A percentile compares a stretch with the other conserved stretches of the same genome.
Conservation (phyloP, 2,329 filamentous ascomycete species). For the Xylariaceae sp. region DNA sequence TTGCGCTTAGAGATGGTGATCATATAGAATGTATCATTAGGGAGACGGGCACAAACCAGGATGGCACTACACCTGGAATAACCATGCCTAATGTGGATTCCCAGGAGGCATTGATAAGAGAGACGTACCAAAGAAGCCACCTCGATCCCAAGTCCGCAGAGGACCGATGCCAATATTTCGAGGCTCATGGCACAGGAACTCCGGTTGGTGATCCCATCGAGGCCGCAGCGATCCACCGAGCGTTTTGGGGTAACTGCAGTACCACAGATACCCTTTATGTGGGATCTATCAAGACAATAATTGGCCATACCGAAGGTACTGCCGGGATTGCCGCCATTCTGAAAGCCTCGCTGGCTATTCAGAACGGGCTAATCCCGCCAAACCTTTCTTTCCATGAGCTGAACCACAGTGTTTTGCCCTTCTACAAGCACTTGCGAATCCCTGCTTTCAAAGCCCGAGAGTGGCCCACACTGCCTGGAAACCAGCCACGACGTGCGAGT, state of each 20-base stretch:
- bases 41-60: conserved; percentile 16
- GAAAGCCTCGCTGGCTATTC: conserved; percentile 19
- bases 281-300: conserved; percentile 28
- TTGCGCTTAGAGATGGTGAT: conserved; percentile 36
- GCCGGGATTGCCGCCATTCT: conserved; percentile 30
- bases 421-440: conserved; percentile 19
- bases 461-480: conserved; percentile 15
- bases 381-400: conserved; percentile 36
- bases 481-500: conserved; percentile 22
- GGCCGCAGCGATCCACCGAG: conserved; percentile 3
- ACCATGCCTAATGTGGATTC: conserved; percentile 43
- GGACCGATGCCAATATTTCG: conserved; percentile 30
- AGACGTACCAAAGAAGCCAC: conserved; percentile 37
- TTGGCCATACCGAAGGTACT: conserved; percentile 29
- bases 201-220: conserved; percentile 13
- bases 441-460: neutral
- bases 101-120: conserved; percentile 37
- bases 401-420: conserved; percentile 30
- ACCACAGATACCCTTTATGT: conserved; percentile 4
- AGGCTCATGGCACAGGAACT: conserved; percentile 19
- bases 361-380: conserved; percentile 26
- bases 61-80: conserved; percentile 31
- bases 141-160: conserved; percentile 20
- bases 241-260: neutral
- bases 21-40: conserved; percentile 36